Conservation (phyloP, 345 rosid species). For the Citrus mangshanensis region DNA sequence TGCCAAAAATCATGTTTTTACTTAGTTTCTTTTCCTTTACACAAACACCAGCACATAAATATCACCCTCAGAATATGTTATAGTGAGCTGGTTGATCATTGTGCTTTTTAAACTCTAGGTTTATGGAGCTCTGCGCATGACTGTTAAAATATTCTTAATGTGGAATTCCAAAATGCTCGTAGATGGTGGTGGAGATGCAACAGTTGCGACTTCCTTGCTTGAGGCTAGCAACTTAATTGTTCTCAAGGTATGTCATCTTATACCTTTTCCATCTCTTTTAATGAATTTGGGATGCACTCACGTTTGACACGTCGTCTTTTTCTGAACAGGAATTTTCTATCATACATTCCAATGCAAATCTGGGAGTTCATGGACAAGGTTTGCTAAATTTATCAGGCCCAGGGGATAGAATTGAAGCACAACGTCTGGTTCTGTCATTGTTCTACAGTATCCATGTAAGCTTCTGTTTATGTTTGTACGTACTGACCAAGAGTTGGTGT, state of each 20-base stretch:
- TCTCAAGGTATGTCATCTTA: slow-evolving; percentile 59
- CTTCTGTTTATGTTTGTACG: neutral
- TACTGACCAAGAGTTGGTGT: neutral
- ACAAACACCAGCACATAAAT: neutral
- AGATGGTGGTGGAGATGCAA: slow-evolving; percentile 80
- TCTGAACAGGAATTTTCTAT: slow-evolving; percentile 77
- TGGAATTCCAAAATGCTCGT: slow-evolving; percentile 91
- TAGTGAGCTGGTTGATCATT: slow-evolving; percentile 7
- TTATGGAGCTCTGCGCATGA: slow-evolving; percentile 95
- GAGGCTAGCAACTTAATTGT: slow-evolving; percentile 91
- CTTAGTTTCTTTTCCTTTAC: neutral
- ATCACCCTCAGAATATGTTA: neutral
- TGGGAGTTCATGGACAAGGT: slow-evolving; percentile 98
- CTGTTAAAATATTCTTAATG: slow-evolving; percentile 94
- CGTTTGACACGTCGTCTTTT: slow-evolving; percentile 6
- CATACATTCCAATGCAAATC: slow-evolving; percentile 91
- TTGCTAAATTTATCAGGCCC: slow-evolving; percentile 86
- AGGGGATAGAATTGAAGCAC: slow-evolving; percentile 92
- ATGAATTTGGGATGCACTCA: slow-evolving; percentile 12
- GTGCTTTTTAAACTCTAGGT: slow-evolving; percentile 47
- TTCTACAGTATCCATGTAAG: slow-evolving; percentile 94
- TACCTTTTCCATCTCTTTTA: slow-evolving; percentile 14
- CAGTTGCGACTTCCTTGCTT: slow-evolving; percentile 82
- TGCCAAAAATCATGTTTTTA: neutral
- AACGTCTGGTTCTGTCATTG: slow-evolving; percentile 84